Conservation (phyloP, 192 early-diverging fungal species). For the Mortierella claussenii region DNA sequence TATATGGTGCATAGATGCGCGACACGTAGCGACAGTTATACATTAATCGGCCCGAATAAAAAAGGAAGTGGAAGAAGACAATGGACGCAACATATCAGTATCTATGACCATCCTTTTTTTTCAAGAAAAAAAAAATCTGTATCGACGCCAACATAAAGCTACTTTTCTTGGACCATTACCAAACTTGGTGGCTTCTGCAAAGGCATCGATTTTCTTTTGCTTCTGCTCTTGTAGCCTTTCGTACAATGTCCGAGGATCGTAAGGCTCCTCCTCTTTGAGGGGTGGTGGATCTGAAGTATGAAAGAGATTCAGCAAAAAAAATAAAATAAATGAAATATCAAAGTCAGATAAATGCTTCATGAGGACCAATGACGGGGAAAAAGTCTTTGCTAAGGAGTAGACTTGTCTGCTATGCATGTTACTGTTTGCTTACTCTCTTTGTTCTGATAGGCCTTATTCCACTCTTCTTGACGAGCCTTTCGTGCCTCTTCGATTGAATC, state of each 20-base stretch:
- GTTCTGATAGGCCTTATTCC: conserved; percentile 52
- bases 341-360: too few relatives aligned
- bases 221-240: conserved; percentile 81
- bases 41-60: neutral
- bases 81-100: too few relatives aligned
- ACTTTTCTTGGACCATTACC: conserved; percentile 26
- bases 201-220: conserved; percentile 68
- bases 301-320: neutral
- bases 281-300: conserved; percentile 51
- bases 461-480: conserved; percentile 48
- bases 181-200: conserved; percentile 67
- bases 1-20: neutral
- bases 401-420: too few relatives aligned
- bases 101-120: too few relatives aligned
- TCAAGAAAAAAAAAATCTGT: too few relatives aligned
- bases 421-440: conserved; percentile 40
- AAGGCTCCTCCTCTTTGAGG: conserved; percentile 55
- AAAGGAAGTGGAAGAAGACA: too few relatives aligned
- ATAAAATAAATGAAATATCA: neutral
- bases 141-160: neutral
- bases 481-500: conserved; percentile 48
- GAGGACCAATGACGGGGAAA: too few relatives aligned
- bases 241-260: conserved; percentile 79
- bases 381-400: too few relatives aligned
- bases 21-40: neutral